Base-by-base conservation (phyloP, 331 rosid species). In the Pyracantha coccinea region DNA sequence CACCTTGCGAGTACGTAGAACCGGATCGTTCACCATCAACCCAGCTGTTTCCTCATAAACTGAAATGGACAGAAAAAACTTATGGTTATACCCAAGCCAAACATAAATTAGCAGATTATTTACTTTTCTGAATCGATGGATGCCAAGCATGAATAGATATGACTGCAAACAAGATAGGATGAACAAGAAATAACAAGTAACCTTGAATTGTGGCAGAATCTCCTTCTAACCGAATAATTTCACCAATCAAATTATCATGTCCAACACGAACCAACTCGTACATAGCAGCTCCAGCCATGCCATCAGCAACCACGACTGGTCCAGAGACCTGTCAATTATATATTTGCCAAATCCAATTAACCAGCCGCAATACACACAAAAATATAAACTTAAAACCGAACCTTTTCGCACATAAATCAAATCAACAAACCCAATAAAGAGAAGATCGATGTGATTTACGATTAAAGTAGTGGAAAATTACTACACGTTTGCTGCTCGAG, bases 31-130 rank as follows among this genome's bases (percentile, higher is more conserved):
- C 73, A 95, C 99, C 81, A 53, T 95, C 72, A 95, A 77, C n/a
- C 99, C 99, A 75, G 97, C 99, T 1, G 99, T 95, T 85, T 95
- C 99, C 97, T 95, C 99, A 14, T 95, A 95, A 81, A 95, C 99
- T 95, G 78, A 74, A 81, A 82, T 73, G 73, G 75, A 53, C 28
- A 80, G n/a, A 76, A 19, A 19, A 52, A 67, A 44, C 63, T 38
- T 10, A 38, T 17, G 58, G 15, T 72, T 35, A 58, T 21, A 58
- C 38, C 54, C 57, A 57, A 16, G 33, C 27, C 66, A 28, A 25
- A 23, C 1, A 35, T 6, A 31, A 17, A 31, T 23, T 4, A 32
- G 50, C 68, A 2, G 14, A 4, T 47, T 31, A 10, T 7, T 17
- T 69, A 17, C 16, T 12, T 25, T 9, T 47, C 16, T 0, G 24